Evolutionary conservation across 495 filamentous ascomycete genomes (phyloP), one percentile per base, ranked within the genome.

Genomic region (Penicillium robsamsonii): DNA sequence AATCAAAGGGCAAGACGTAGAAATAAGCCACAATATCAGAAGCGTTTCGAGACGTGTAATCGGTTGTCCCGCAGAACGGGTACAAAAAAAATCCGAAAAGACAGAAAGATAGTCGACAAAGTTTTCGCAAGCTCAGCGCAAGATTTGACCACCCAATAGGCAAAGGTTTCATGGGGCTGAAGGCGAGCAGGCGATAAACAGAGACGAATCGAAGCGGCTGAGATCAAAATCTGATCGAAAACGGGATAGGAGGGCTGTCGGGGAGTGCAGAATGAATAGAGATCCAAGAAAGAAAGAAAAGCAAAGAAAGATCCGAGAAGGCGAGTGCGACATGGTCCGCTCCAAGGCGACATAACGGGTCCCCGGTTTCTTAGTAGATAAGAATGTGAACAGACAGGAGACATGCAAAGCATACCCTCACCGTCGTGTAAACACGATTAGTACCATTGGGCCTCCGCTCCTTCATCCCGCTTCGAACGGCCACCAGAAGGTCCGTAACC

Each of bases 391-490:
- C 59, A 70, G 67, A 68, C 60, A 62, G 53, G 52, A 55, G 58
- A 38, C 7, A 27, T 54, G 41, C 4, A 20, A 45, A 35, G 9
- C 48, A 55, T 46, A 31, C 60, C 68, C 66, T 62, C 65, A 53
- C 68, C 61, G 69, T 66, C 56, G 59, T 70, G 62, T 61, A 68
- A 33, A 57, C 72, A 71, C 52, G 51, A 73, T 79, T 83, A 86
- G 74, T 86, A 86, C 81, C 82, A 86, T 64, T 83, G 82, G 63
- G 72, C 78, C 69, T 75, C 78, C 61, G 72, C 70, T 58, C 80
- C 75, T 74, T 86, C 82, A 63, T 86, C 83, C 80, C 87, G 89
- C 83, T 90, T 89, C 71, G 85, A 82, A 71, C 87, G 87, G 74
- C 89, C 84, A 69, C 79, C 79, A 69, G 84, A 82, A 74, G 85